Evolutionary conservation across 2,329 filamentous ascomycete species (phyloP), one percentile per base, ranked within the genome.

Genomic region (Curvularia eragrostidis): DNA sequence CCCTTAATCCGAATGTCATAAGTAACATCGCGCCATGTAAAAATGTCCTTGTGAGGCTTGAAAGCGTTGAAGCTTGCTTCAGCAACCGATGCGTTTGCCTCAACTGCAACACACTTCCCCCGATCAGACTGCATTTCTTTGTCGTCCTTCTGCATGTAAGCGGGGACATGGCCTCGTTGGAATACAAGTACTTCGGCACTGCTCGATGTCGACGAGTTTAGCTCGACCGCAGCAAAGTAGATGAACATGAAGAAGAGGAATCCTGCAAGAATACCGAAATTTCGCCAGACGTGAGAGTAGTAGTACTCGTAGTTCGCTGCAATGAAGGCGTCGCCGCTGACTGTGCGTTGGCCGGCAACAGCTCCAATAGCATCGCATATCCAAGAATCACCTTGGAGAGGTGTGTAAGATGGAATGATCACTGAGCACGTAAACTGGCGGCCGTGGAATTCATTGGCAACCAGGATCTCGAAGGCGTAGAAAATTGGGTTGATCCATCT

Each of bases 391-490:
- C 69, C 63, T n/a, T n/a, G n/a, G 50, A 55, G 42, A 0, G 58
- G 63, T 10, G 64, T 55, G 24, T 73, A 66, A 51, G 66, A 49
- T 1, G 80, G 79, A 15, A 81, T 66, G 54, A 79, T 72, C 2
- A 63, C 38, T 4, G 75, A 74, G 62, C 79, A 77, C 2, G 70
- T 56, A 21, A 71, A 75, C 18, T 70, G 36, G 18, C 70, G 69
- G 9, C 72, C 72, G 36, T 76, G 5, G 63, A 76, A 74, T 74
- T 97, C 92, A 75, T 96, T 96, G 56, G 90, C 85, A 79, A 93
- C 87, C 15, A 96, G 80, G 0, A 87, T 83, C 74, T 96, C 91
- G 70, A 95, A 96, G 0, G 87, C 87, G 66, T 95, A 96, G 3
- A 86, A 87, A 2, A 96, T 82, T 0, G 91, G 91, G 59, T 95